Base-by-base conservation (phyloP, 2,329 filamentous ascomycete genomes). In the Pseudodiploospora longispora region DNA sequence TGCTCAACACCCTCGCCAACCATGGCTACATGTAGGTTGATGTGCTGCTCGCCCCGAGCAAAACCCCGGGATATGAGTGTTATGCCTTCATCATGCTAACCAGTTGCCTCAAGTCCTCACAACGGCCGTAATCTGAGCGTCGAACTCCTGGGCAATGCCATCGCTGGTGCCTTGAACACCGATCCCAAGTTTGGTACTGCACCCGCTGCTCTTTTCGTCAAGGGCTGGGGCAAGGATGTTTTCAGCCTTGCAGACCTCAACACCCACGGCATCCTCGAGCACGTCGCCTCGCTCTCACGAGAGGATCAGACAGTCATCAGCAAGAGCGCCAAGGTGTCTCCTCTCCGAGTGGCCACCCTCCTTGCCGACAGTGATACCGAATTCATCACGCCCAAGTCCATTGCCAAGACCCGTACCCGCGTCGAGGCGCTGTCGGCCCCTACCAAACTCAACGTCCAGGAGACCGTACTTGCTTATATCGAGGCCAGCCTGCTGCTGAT, bases 1-100 rank as follows among this genome's bases (percentile, higher is more conserved):
- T 54, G 50, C 43, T 54, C 30, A 54, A 54, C 47, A 49, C 50
- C 4, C 50, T 54, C 33, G 52, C 52, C 33, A 48, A 52, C 43
- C 51, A 53, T 47, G 50, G 48, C 44, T 51, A 48, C 43, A 42
- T 52, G 42, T 48, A 39, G 5, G 9, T 36, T 9, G 6, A 39
- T 43, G 27, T 19, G 19, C 19, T 19, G 27, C 28, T 10, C 10
- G 10, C 30, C 12, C 6, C 10, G 6, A 10, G 31, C 5, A 31
- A 12, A 19, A 19, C 19, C 27, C 2, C 19, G 31, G 9, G 12
- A 34, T 34, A 7, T 6, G 31, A 29, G 19, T 5, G 19, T 30
- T 30, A 27, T n/a, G 27, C 31, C 9, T 19, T 7, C 27, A 9
- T n/a, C 32, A 33, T 19, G 35, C 19, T 19, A 19, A 19, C 19